Conservation (phyloP, 805 yeast species). For the Metschnikowia reukaufii region DNA sequence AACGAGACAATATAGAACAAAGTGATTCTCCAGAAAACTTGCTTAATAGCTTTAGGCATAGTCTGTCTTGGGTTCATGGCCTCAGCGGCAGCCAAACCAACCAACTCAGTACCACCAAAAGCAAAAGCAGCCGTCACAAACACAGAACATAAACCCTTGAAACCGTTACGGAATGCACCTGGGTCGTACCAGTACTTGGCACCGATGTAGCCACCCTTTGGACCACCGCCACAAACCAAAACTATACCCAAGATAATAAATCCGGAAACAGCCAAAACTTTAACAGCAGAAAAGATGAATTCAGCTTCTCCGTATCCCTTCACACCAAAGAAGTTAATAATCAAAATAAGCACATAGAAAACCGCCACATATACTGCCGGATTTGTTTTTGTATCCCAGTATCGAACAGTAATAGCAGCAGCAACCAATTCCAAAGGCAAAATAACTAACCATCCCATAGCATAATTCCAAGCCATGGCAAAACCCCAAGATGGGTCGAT, state of each 20-base stretch:
- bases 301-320: slow-evolving; percentile 52
- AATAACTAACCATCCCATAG: slow-evolving; percentile 51
- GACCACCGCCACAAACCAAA: slow-evolving; percentile 50
- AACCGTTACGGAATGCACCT: slow-evolving; percentile 36
- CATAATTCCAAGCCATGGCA: slow-evolving; percentile 72
- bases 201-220: slow-evolving; percentile 38
- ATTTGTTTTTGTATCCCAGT: slow-evolving; percentile 51
- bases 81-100: slow-evolving; percentile 41
- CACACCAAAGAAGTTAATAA: slow-evolving; percentile 20
- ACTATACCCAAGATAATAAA: slow-evolving; percentile 57
- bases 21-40: slow-evolving; percentile 44
- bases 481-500: slow-evolving; percentile 70
- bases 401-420: slow-evolving; percentile 55
- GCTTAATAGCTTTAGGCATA: slow-evolving; percentile 44
- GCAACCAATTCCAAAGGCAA: slow-evolving; percentile 68
- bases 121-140: slow-evolving; percentile 43
- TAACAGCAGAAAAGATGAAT: slow-evolving; percentile 63
- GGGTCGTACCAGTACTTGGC: slow-evolving; percentile 39
- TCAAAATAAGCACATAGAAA: slow-evolving; percentile 48
- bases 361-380: slow-evolving; percentile 58
- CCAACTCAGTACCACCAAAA: slow-evolving; percentile 45
- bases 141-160: slow-evolving; percentile 41
- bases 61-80: slow-evolving; percentile 36
- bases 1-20: slow-evolving; percentile 42
- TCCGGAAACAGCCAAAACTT: slow-evolving; percentile 60